phyloP scores from a whole-genome alignment of 2,329 filamentous ascomycete species.

The Aspergillus sp. region DNA sequence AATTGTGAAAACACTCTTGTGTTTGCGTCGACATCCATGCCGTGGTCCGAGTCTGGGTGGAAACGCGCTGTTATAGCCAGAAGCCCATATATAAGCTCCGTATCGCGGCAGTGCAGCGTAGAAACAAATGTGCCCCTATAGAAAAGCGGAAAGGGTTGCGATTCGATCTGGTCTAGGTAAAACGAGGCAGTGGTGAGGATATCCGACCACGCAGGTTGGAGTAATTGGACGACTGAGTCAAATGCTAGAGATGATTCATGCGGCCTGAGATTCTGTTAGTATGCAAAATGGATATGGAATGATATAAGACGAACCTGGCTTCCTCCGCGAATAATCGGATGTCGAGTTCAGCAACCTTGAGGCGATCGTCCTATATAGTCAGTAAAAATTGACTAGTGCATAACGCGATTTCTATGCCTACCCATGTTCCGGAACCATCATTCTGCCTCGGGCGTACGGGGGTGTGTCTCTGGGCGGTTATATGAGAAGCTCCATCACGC shows the following conservation, averaged over 20 bases:
- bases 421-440: neutral
- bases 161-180: neutral
- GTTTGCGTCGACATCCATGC: neutral
- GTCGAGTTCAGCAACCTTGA: no score
- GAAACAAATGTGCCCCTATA: neutral
- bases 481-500: neutral
- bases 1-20: neutral
- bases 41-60: neutral
- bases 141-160: neutral
- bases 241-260: neutral
- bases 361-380: no score
- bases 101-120: neutral
- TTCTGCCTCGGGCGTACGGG: neutral
- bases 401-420: neutral
- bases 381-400: no score
- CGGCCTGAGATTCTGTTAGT: no score
- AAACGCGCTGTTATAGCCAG: neutral
- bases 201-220: neutral
- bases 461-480: neutral
- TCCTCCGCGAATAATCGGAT: no score
- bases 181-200: neutral
- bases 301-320: no score
- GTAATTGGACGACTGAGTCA: neutral
- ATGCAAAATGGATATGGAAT: no score
- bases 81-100: neutral